Percentiles rank a stretch among this genome's conserved stretches.
Conservation (phyloP, 2,329 filamentous ascomycete genomes). For the Botrytis fabae region DNA sequence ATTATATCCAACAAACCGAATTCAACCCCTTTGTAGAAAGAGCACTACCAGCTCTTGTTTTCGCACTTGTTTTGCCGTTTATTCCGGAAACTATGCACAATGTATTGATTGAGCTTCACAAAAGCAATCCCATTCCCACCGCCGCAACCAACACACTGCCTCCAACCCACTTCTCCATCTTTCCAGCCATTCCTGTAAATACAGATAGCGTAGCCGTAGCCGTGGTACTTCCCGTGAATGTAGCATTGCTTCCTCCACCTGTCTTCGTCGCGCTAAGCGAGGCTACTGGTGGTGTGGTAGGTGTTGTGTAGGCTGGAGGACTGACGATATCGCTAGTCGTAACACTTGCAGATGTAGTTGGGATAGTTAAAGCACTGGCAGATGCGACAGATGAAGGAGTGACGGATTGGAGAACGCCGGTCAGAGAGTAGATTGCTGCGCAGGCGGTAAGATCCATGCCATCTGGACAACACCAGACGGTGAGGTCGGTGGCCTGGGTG, state of each 20-base stretch:
- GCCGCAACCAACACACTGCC: not conserved
- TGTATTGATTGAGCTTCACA: not conserved
- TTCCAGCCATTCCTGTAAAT: conserved; percentile 8
- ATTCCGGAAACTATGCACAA: not conserved
- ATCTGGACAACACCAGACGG: conserved; percentile 61
- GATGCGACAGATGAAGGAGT: not conserved
- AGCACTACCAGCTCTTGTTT: not conserved
- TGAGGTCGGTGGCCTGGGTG: conserved; percentile 51
- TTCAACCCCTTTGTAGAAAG: not conserved
- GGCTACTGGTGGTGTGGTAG: not conserved
- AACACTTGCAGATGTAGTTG: not conserved
- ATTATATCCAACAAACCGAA: not conserved
- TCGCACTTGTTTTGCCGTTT: not conserved
- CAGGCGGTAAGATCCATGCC: conserved; percentile 54
- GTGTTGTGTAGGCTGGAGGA: not conserved
- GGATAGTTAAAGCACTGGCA: not conserved
- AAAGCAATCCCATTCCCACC: conserved; percentile 7
- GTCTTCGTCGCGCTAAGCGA: conserved; percentile 12
- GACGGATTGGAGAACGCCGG: conserved; percentile 46
- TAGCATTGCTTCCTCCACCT: not conserved
- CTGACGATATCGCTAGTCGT: not conserved
- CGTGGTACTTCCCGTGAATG: conserved; percentile 4
- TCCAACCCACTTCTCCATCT: conserved; percentile 1
- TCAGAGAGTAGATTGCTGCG: conserved; percentile 51
- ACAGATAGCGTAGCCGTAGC: not conserved